A percentile compares a stretch with the other conserved stretches of the same genome.
Evolutionary conservation across 805 yeast species (phyloP).

Genomic region (Wickerhamiella nectarea): DNA sequence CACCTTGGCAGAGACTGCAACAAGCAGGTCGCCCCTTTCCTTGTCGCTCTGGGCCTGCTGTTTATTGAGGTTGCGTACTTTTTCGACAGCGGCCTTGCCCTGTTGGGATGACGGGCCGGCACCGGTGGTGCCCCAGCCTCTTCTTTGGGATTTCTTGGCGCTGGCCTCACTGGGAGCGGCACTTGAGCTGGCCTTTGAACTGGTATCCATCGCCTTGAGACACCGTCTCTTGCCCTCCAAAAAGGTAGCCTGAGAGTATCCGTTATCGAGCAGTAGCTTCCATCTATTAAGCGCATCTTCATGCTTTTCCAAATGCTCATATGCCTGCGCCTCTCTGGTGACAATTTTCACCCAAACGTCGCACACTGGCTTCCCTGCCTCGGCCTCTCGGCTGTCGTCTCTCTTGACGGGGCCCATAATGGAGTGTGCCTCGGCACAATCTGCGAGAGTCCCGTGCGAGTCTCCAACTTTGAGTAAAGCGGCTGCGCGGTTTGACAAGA

Average conservation of each 20-base stretch:
- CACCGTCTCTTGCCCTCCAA: slow-evolving; percentile 81
- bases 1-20: slow-evolving; percentile 42
- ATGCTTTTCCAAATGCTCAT: slow-evolving; percentile 65
- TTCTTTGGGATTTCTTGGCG: slow-evolving; percentile 12
- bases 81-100: slow-evolving; percentile 36
- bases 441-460: slow-evolving; percentile 37
- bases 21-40: slow-evolving; percentile 50
- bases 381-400: slow-evolving; percentile 30
- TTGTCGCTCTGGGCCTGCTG: slow-evolving; percentile 37
- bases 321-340: slow-evolving; percentile 64
- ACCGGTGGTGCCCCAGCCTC: slow-evolving; percentile 18
- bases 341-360: slow-evolving; percentile 64
- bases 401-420: slow-evolving; percentile 25
- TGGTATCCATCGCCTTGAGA: slow-evolving; percentile 34
- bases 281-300: slow-evolving; percentile 49
- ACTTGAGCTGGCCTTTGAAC: slow-evolving; percentile 7
- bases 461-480: slow-evolving; percentile 59
- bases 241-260: slow-evolving; percentile 46
- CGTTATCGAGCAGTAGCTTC: slow-evolving; percentile 49
- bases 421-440: slow-evolving; percentile 36
- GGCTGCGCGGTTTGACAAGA: slow-evolving; percentile 63
- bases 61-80: slow-evolving; percentile 36
- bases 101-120: slow-evolving; percentile 22
- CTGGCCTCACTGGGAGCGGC: background rate
- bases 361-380: slow-evolving; percentile 41